Percentiles rank a stretch among this genome's conserved stretches.
These are phyloP conservation scores for Ogataea neopini DNA, from an alignment of 805 yeast species.

Conservation along the genomic window DNA sequence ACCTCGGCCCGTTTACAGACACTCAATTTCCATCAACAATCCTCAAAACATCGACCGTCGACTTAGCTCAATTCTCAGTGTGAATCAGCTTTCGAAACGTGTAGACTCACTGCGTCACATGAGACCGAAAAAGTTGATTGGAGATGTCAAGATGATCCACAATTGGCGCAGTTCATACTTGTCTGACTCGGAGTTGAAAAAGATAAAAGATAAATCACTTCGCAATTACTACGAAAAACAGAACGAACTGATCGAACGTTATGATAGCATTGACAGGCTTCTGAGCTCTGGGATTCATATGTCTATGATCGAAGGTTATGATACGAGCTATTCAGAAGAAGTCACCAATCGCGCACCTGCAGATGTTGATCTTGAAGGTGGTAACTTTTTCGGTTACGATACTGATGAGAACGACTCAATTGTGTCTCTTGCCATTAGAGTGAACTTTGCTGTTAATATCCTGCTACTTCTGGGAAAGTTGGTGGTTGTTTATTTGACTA, in stretches of 20 bases:
- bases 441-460: conserved; percentile 62
- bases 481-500: conserved; percentile 60
- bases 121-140: conserved; percentile 51
- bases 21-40: conserved; percentile 23
- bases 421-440: conserved; percentile 60
- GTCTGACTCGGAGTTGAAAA: conserved; percentile 27
- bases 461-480: conserved; percentile 60
- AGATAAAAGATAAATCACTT: conserved; percentile 31
- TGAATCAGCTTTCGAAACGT: conserved; percentile 24
- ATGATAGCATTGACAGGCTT: conserved; percentile 59
- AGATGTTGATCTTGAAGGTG: conserved; percentile 57
- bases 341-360: conserved; percentile 49
- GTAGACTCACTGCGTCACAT: conserved; percentile 39
- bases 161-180: conserved; percentile 41
- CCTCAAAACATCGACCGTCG: conserved; percentile 25
- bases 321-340: conserved; percentile 34
- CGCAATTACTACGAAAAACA: conserved; percentile 54
- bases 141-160: conserved; percentile 36
- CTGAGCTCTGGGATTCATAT: conserved; percentile 71
- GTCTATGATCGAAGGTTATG: conserved; percentile 63
- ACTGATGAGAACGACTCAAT: conserved; percentile 41
- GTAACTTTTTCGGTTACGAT: conserved; percentile 52
- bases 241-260: conserved; percentile 58
- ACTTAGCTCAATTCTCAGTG: conserved; percentile 24
- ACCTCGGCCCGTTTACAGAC: background rate